phyloP scores from a whole-genome alignment of 306 rosid genomes.

The Dalbergia oliveri region DNA sequence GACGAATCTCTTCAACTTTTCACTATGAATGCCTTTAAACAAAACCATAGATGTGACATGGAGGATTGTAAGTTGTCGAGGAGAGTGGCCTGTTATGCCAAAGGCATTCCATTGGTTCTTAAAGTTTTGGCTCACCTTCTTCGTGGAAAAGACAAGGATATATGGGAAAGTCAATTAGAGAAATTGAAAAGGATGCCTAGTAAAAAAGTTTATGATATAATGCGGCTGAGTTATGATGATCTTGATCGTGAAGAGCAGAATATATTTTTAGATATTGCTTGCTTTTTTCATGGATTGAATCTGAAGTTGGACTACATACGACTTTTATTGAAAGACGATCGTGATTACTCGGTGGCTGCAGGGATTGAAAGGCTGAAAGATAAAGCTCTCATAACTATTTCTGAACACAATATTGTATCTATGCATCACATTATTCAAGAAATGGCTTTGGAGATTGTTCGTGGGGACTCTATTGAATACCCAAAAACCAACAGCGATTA shows the following conservation, averaged over 20 bases:
- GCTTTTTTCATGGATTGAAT: not conserved
- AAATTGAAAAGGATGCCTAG: slow-evolving; percentile 5
- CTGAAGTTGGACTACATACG: not conserved
- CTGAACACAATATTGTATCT: not conserved
- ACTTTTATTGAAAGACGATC: not conserved
- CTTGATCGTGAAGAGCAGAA: slow-evolving; percentile 6
- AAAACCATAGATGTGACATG: not conserved
- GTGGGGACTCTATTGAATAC: slow-evolving; percentile 11
- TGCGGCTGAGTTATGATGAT: slow-evolving; percentile 35
- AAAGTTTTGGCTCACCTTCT: slow-evolving; percentile 15
- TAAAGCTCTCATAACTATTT: slow-evolving; percentile 37
- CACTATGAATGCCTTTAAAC: slow-evolving; percentile 17
- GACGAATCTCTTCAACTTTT: slow-evolving; percentile 30
- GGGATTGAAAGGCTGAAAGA: slow-evolving; percentile 26
- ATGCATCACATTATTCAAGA: slow-evolving; percentile 43
- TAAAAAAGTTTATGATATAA: not conserved
- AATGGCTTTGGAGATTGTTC: slow-evolving; percentile 43
- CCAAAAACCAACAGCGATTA: not conserved
- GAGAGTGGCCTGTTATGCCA: not conserved
- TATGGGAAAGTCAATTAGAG: slow-evolving; percentile 41
- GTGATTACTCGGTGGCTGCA: not conserved
- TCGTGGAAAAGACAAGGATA: not conserved
- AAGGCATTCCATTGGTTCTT: slow-evolving; percentile 38
- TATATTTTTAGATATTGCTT: slow-evolving; percentile 12
- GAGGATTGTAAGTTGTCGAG: not conserved